phyloP scores from a whole-genome alignment of 345 rosid genomes.

The Corymbia maculata region DNA sequence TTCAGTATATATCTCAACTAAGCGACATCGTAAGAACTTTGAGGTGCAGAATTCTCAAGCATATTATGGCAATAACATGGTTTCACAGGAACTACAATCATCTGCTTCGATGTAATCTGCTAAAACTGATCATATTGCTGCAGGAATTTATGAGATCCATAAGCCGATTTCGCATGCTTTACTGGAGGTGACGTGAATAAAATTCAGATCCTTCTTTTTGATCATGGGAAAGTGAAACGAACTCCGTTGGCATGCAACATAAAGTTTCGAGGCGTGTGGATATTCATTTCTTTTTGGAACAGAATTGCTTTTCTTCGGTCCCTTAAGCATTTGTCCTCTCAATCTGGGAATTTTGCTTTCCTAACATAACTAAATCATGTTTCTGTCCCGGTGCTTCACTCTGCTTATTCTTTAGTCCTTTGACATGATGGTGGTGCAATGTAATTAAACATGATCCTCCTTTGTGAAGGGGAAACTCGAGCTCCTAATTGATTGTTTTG shows the following conservation, averaged over 20 bases:
- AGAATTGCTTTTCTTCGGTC: neutral
- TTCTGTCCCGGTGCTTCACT: neutral
- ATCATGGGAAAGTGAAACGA: neutral
- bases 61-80: neutral
- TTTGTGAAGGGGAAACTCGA: neutral
- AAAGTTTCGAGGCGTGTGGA: neutral
- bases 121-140: neutral
- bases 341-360: neutral
- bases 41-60: neutral
- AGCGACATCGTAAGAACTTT: neutral
- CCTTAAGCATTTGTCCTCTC: neutral
- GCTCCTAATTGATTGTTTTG: neutral
- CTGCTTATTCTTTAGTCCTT: neutral
- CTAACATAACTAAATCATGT: neutral
- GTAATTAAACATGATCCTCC: neutral
- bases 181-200: neutral
- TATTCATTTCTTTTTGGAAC: neutral
- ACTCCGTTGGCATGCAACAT: neutral
- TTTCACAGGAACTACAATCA: neutral
- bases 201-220: neutral
- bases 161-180: neutral
- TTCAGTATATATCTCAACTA: neutral
- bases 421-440: neutral
- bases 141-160: neutral
- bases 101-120: neutral